Conservation (phyloP, 2,329 filamentous ascomycete species). For the Colletotrichum sp. region DNA sequence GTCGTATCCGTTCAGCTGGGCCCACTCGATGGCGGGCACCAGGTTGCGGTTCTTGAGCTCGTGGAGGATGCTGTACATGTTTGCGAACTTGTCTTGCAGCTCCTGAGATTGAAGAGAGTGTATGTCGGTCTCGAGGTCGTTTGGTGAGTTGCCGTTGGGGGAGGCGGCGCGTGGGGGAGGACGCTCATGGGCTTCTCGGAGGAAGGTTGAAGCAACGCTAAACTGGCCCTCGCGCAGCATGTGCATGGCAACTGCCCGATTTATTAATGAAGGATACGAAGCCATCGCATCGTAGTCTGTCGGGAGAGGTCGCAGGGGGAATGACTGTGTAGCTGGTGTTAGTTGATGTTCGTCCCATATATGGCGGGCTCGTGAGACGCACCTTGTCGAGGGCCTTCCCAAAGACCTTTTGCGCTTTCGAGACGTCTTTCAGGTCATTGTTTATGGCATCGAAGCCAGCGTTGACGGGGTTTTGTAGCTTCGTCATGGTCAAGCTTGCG, state of each 20-base stretch:
- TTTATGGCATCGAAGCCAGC: constrained; percentile 81
- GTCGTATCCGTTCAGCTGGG: constrained; percentile 69
- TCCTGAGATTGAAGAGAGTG: constrained; percentile 66
- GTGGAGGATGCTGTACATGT: constrained; percentile 90
- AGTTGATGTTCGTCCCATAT: background rate
- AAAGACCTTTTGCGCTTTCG: constrained; percentile 82
- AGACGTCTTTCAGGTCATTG: constrained; percentile 81
- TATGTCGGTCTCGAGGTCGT: constrained; percentile 43
- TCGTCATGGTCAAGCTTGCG: constrained; percentile 77
- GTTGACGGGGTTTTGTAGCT: constrained; percentile 86
- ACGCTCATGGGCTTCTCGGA: constrained; percentile 68
- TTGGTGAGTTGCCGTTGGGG: background rate
- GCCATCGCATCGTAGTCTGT: constrained; percentile 83
- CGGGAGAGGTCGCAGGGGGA: constrained; percentile 66
- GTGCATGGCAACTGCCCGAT: constrained; percentile 92
- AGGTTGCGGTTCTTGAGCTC: constrained; percentile 79
- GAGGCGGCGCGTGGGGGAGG: constrained; percentile 23
- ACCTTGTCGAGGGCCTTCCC: constrained; percentile 86
- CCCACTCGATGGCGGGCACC: constrained; percentile 86
- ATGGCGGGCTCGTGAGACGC: constrained; percentile 23
- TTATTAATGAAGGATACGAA: constrained; percentile 78
- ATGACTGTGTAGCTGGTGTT: constrained; percentile 28
- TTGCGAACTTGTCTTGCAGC: constrained; percentile 80
- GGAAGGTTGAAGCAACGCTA: constrained; percentile 82
- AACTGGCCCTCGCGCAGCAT: constrained; percentile 95